Base-by-base conservation (phyloP, 805 yeast species). In the Yarrowia sp. region DNA sequence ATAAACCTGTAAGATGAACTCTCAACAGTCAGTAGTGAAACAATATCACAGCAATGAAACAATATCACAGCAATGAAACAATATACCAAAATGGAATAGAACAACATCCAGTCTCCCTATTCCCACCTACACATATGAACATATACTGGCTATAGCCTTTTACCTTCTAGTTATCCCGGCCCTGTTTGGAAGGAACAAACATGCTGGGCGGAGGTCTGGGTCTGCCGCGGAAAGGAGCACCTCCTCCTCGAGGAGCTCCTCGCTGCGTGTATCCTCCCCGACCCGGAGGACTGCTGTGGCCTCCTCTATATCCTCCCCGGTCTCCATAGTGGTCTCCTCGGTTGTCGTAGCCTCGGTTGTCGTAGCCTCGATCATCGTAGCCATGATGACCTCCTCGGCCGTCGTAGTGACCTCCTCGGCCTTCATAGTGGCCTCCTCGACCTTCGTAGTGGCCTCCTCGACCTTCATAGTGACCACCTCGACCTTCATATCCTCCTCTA, bases 171-270 rank as follows among this genome's bases (percentile, higher is more conserved):
- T n/a, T n/a, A n/a, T n/a, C n/a, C n/a, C n/a, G n/a, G n/a, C n/a
- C n/a, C 9, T 12, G 10, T 8, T 47, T 47, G 12, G 56, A 32
- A 22, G 56, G 56, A 47, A 47, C 39, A 27, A 47, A 47, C 32
- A 32, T 22, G 29, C 56, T 47, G n/a, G 56, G 31, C 9, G 39
- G 56, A 2, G 56, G 39, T 4, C 56, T 39, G 2, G 39, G 56
- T 21, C 51, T 29, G 18, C 56, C 56, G 32, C 56, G 12, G 14
- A 29, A 29, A 18, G 51, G 51, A 29, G 51, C 51, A 6, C 35
- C 35, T 19, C 51, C 51, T 44, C 51, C 7, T 4, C 35, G 21
- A 7, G 35, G n/a, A 4, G 25, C 51, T 29, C 51, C 51, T 9
- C 51, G 51, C 7, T 21, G 24, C 5, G 51, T 22, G 14, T 44